Conservation (phyloP, 805 yeast species). For the Tetrapisispora iriomotensis region DNA sequence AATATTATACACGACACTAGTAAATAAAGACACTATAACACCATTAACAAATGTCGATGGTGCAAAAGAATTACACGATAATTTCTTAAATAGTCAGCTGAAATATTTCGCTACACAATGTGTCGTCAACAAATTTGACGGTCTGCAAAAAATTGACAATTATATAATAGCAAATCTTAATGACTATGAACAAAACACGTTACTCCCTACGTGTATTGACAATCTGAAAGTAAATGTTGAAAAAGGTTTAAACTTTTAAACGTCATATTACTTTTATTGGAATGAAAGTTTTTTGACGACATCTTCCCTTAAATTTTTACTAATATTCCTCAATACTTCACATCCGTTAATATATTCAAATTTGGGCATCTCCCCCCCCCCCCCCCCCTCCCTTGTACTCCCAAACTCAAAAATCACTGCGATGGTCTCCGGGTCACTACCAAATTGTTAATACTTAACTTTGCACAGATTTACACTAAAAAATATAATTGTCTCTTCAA, state of each 20-base stretch:
- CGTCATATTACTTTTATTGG: too few relatives aligned
- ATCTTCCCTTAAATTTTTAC: too few relatives aligned
- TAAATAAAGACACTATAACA: background rate
- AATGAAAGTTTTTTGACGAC: background rate
- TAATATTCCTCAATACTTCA: too few relatives aligned
- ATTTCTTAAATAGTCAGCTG: conserved; percentile 4
- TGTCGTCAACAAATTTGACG: conserved; percentile 37
- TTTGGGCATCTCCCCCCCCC: too few relatives aligned
- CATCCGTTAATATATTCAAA: too few relatives aligned
- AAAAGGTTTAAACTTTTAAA: conserved; percentile 9
- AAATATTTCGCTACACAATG: conserved; percentile 58
- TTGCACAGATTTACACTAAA: too few relatives aligned
- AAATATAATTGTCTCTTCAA: too few relatives aligned
- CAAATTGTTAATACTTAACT: too few relatives aligned
- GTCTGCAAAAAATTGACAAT: conserved; percentile 46
- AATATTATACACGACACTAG: conserved; percentile 1
- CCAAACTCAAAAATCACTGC: too few relatives aligned
- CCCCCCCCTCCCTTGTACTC: too few relatives aligned
- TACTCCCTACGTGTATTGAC: conserved; percentile 19
- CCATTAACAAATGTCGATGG: conserved; percentile 8
- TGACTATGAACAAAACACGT: conserved; percentile 40
- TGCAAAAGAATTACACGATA: conserved; percentile 5
- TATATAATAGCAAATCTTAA: conserved; percentile 41
- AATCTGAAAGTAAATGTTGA: conserved; percentile 17
- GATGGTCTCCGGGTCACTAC: too few relatives aligned